Base-by-base conservation (phyloP, 441 rosid species). In the Arabidopsis lyrata region DNA sequence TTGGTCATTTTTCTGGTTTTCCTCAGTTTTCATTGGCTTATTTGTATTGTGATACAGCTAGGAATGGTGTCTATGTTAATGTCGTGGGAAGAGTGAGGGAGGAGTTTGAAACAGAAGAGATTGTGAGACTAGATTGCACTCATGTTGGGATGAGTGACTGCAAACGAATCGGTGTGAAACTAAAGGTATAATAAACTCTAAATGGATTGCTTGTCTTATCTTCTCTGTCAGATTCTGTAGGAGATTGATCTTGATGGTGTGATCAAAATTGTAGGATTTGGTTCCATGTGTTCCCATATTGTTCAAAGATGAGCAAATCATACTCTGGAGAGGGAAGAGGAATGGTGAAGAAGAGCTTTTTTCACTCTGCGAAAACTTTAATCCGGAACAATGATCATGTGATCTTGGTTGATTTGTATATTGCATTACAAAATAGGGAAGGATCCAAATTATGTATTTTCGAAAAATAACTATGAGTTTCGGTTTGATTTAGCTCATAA, bases 1-100 rank as follows among this genome's bases (percentile, higher is more conserved):
- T 12, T 44, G 29, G 22, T 24, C 62, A 6, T 10, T 18, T 56
- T 47, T 42, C 1, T 24, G 44, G 2, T 6, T 52, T 32, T 15
- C 8, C 48, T 55, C 8, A 12, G 1, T 48, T 16, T 34, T 18
- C 1, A 8, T 15, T 73, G 24, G 44, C 16, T 27, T 58, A 15
- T 3, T 24, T 22, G 75, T 52, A 4, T 5, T 42, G 31, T 82
- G 56, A 53, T 79, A 58, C 79, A 93, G 97, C 96, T 16, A 87
- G 97, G 85, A 93, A 91, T 68, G 97, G 98, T 5, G 95, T 89
- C 58, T 90, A 90, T 73, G 87, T 85, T 69, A 86, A 86, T 70
- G 93, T 90, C 3, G 92, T 86, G 78, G 93, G 74, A 61, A 90
- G 79, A 76, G 90, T 91, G 68, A 82, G 86, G 79, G 93, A 87